Conservation (phyloP, 164 flowering plant genomes). For the Pachysandra terminalis region DNA sequence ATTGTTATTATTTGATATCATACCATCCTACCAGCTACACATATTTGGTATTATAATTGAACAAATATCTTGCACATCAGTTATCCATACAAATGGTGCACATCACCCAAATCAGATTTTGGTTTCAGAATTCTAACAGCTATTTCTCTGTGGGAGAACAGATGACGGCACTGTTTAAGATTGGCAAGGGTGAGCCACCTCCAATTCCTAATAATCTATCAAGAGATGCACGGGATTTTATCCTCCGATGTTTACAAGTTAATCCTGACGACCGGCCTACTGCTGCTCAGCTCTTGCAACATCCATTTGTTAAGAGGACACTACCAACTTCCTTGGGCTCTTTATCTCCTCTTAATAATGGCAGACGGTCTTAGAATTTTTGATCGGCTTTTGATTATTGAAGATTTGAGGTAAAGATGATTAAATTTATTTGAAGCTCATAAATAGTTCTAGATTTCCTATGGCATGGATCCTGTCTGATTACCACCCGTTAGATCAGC, state of each 20-base stretch:
- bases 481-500: no score
- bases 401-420: conserved; percentile 20
- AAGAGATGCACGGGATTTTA: conserved; percentile 67
- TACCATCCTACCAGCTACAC: no score
- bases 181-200: conserved; percentile 73
- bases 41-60: no score
- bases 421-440: neutral
- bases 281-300: conserved; percentile 72
- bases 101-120: neutral
- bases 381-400: neutral
- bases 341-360: conserved; percentile 31
- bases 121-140: neutral
- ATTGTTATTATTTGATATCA: no score
- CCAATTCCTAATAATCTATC: conserved; percentile 61
- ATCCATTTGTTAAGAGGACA: conserved; percentile 66
- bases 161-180: conserved; percentile 72
- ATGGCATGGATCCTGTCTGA: no score
- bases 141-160: conserved; percentile 23
- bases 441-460: no score
- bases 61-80: no score
- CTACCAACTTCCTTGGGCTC: conserved; percentile 32
- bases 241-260: conserved; percentile 58
- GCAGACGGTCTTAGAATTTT: conserved; percentile 14
- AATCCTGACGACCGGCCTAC: conserved; percentile 67
- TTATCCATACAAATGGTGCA: conserved; percentile 4